phyloP scores from a whole-genome alignment of 495 filamentous ascomycete genomes.

The Penicilliopsis zonata region DNA sequence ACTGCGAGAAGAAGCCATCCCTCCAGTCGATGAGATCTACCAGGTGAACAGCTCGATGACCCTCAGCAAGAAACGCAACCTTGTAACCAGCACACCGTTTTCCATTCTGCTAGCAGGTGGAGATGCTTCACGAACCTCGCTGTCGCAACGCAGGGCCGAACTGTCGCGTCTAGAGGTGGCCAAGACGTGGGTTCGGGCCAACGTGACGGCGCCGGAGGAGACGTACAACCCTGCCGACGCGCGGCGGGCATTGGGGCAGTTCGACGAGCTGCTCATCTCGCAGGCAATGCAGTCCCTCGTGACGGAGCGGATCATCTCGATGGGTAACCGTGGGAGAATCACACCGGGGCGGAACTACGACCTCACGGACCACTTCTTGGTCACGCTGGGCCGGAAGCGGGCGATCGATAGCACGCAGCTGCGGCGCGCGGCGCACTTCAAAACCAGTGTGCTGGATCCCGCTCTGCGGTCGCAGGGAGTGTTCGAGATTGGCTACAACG shows the following conservation, averaged over 20 bases:
- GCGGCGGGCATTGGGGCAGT: slow-evolving; percentile 23
- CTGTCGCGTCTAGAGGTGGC: slow-evolving; percentile 23
- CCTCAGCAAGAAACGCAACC: slow-evolving; percentile 18
- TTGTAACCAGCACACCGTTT: slow-evolving; percentile 28
- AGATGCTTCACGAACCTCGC: neutral
- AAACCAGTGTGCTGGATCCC: slow-evolving; percentile 40
- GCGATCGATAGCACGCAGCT: slow-evolving; percentile 34
- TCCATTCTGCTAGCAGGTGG: slow-evolving; percentile 14
- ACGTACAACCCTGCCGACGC: slow-evolving; percentile 33
- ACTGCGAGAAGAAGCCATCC: slow-evolving; percentile 28
- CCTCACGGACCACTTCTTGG: slow-evolving; percentile 43
- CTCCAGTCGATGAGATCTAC: slow-evolving; percentile 29
- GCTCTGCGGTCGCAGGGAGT: slow-evolving; percentile 28
- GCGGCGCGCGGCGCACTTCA: slow-evolving; percentile 43
- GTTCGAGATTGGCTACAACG: slow-evolving; percentile 18
- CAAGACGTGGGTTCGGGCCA: slow-evolving; percentile 52
- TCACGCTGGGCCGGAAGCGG: slow-evolving; percentile 32
- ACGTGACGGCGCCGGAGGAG: slow-evolving; percentile 38
- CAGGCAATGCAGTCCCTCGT: slow-evolving; percentile 46
- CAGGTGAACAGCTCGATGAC: slow-evolving; percentile 19
- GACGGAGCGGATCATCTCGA: slow-evolving; percentile 45
- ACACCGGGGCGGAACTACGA: slow-evolving; percentile 43
- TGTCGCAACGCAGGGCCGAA: slow-evolving; percentile 8
- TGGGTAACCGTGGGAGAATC: slow-evolving; percentile 39
- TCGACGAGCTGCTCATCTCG: slow-evolving; percentile 37